Evolutionary conservation across 2,329 filamentous ascomycete genomes (phyloP).

Genomic region (Hymenoscyphus linearis): DNA sequence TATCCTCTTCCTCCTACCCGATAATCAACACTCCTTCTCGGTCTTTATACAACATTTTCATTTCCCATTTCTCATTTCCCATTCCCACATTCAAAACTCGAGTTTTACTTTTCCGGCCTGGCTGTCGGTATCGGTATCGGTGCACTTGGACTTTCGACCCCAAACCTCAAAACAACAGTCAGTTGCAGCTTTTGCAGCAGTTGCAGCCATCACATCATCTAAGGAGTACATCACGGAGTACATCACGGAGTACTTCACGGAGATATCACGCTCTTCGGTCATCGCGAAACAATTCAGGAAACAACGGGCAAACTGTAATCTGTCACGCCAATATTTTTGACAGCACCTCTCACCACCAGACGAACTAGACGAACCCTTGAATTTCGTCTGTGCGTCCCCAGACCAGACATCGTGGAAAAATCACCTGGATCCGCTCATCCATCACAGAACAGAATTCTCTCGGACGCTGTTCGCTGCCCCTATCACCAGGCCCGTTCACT

Average conservation of each 20-base stretch:
- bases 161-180: constrained; percentile 2
- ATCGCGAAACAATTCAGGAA: constrained; percentile 23
- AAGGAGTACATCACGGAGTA: constrained; percentile 21
- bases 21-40: constrained; percentile 2
- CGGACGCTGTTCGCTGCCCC: background rate
- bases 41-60: background rate
- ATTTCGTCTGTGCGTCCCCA: constrained; percentile 16
- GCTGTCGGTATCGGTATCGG: constrained; percentile 15
- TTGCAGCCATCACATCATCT: constrained; percentile 18
- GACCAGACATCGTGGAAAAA: background rate
- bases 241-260: constrained; percentile 19
- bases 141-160: background rate
- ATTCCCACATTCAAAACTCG: too few species aligned
- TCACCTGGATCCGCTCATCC: background rate
- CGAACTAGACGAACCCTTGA: constrained; percentile 1
- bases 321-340: background rate
- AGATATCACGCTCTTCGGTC: constrained; percentile 5
- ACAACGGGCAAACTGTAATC: constrained; percentile 10
- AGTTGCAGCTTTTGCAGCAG: constrained; percentile 9
- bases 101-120: too few species aligned
- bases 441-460: background rate
- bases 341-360: constrained; percentile 5
- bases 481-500: constrained; percentile 6
- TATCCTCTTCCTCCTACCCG: background rate
- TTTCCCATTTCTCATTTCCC: background rate